Evolutionary conservation across 306 rosid genomes (phyloP).

Genomic region (Sindora glabra): DNA sequence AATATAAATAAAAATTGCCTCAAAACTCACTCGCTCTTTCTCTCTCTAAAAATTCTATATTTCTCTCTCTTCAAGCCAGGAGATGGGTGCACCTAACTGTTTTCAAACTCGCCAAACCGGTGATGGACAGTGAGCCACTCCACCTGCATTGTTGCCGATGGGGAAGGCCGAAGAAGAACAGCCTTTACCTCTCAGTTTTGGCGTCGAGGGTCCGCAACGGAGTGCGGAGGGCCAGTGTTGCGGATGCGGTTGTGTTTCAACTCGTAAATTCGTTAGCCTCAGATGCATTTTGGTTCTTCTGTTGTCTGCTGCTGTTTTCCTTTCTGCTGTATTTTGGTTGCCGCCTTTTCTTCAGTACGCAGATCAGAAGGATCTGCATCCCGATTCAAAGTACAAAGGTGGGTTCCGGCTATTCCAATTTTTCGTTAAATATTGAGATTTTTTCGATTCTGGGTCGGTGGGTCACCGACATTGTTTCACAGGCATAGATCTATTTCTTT

Average conservation of each 20-base stretch:
- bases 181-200: conserved; percentile 20
- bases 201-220: conserved; percentile 27
- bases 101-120: conserved; percentile 16
- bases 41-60: background rate
- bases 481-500: conserved; percentile 43
- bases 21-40: background rate
- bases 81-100: conserved; percentile 36
- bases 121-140: conserved; percentile 36
- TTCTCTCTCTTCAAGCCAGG: conserved; percentile 9
- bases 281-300: conserved; percentile 65
- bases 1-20: background rate
- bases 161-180: conserved; percentile 73
- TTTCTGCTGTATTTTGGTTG: conserved; percentile 80
- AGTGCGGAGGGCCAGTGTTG: conserved; percentile 41
- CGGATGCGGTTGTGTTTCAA: conserved; percentile 31
- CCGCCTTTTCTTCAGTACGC: conserved; percentile 60
- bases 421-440: background rate
- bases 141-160: conserved; percentile 53
- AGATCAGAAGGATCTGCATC: conserved; percentile 51
- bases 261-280: conserved; percentile 45
- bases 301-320: conserved; percentile 54
- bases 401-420: background rate
- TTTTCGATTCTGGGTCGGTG: conserved; percentile 2
- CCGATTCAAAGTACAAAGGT: conserved; percentile 58
- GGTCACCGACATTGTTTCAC: conserved; percentile 26